Evolutionary conservation across 192 early-diverging fungal genomes (phyloP).

Genomic region (Umbelopsis ramanniana): DNA sequence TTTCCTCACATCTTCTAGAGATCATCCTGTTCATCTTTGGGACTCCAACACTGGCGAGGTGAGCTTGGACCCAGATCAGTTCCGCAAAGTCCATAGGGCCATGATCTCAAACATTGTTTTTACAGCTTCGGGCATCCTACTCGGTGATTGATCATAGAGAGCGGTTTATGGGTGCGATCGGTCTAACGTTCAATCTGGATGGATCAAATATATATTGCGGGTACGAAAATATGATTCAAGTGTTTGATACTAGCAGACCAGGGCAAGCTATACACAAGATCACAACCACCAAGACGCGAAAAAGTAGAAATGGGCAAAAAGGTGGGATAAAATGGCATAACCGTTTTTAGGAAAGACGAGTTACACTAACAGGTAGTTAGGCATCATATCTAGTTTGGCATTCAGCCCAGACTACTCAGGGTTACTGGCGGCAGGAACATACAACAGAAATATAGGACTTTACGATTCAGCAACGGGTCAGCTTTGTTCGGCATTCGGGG

Average conservation of each 20-base stretch:
- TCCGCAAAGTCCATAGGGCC: background rate
- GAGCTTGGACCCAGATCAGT: background rate
- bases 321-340: constrained; percentile 34
- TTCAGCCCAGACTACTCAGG: constrained; percentile 69
- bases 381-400: constrained; percentile 72
- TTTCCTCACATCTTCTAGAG: constrained; percentile 64
- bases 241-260: constrained; percentile 72
- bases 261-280: constrained; percentile 54
- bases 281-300: constrained; percentile 62
- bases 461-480: constrained; percentile 62
- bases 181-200: constrained; percentile 69
- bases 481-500: constrained; percentile 52
- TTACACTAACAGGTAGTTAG: constrained; percentile 34
- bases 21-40: constrained; percentile 81
- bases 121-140: constrained; percentile 68
- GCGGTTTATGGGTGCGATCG: constrained; percentile 65
- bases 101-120: background rate
- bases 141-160: constrained; percentile 67
- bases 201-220: constrained; percentile 73
- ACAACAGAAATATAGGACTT: constrained; percentile 68
- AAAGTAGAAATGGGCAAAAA: constrained; percentile 74
- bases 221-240: constrained; percentile 65
- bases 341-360: background rate
- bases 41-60: constrained; percentile 67
- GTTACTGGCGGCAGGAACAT: constrained; percentile 77